A percentile compares a stretch with the other conserved stretches of the same genome.
These are phyloP conservation scores for Amorphotheca resinae DNA, from an alignment of 495 filamentous ascomycete genomes.

Conservation along the genomic window DNA sequence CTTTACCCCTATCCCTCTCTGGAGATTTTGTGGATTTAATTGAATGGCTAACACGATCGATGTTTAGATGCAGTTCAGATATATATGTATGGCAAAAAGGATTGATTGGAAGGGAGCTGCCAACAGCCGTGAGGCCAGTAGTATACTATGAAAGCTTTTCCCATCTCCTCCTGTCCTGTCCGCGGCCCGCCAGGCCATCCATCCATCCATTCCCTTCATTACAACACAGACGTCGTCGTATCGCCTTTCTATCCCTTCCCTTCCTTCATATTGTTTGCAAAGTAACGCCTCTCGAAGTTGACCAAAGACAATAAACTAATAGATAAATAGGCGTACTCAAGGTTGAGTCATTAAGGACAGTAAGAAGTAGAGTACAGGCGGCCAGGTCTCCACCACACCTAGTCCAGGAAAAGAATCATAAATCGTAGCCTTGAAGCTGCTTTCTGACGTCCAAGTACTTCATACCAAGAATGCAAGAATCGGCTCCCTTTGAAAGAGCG, in stretches of 20 bases:
- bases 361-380: slow-evolving; percentile 16
- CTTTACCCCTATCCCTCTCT: too few relatives aligned
- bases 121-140: slow-evolving; percentile 21
- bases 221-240: not conserved
- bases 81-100: not conserved
- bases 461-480: slow-evolving; percentile 6
- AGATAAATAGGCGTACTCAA: slow-evolving; percentile 8
- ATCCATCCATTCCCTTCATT: not conserved
- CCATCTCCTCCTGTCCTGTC: slow-evolving; percentile 10
- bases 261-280: slow-evolving; percentile 3
- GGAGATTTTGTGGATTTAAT: too few relatives aligned
- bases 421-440: slow-evolving; percentile 11
- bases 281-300: slow-evolving; percentile 1
- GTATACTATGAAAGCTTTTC: slow-evolving; percentile 14
- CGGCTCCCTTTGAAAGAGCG: not conserved
- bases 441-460: slow-evolving; percentile 7
- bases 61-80: too few relatives aligned
- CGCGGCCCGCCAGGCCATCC: slow-evolving; percentile 7
- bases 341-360: slow-evolving; percentile 7
- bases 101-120: slow-evolving; percentile 4
- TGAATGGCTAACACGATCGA: too few relatives aligned
- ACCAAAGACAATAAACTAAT: not conserved
- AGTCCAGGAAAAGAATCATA: slow-evolving; percentile 2
- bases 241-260: not conserved
- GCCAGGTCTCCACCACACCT: too few relatives aligned